Conservation (phyloP, 2,329 filamentous ascomycete species). For the Rhynchosporium graminicola region DNA sequence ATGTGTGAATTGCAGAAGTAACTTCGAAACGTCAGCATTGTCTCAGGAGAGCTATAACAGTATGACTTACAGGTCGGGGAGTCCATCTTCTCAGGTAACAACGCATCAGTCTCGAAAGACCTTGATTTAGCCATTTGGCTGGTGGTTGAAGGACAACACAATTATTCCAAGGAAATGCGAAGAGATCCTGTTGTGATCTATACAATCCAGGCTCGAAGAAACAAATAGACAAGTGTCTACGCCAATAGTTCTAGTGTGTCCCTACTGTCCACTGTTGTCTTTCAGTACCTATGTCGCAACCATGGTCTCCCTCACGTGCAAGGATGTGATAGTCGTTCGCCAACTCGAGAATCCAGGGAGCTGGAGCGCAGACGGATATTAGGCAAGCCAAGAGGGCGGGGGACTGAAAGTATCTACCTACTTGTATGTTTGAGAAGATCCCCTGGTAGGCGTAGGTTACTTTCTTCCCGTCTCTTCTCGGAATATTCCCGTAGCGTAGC, state of each 20-base stretch:
- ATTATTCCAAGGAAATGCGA: background rate
- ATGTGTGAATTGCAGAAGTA: constrained; percentile 29
- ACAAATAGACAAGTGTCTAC: background rate
- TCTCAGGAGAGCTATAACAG: background rate
- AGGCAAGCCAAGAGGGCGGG: constrained; percentile 4
- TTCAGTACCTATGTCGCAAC: constrained; percentile 5
- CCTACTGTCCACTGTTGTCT: background rate
- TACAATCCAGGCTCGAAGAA: background rate
- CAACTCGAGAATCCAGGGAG: no score
- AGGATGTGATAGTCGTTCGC: background rate
- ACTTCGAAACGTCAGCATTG: constrained; percentile 23
- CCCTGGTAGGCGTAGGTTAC: background rate
- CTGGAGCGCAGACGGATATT: background rate
- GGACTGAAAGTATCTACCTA: background rate
- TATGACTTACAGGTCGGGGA: constrained; percentile 11
- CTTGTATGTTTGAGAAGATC: no score
- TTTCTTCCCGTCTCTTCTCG: constrained; percentile 4
- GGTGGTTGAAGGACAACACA: background rate
- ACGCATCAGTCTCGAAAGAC: constrained; percentile 17
- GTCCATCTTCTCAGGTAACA: constrained; percentile 29
- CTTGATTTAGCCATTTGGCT: constrained; percentile 19
- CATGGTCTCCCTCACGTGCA: constrained; percentile 2
- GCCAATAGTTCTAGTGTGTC: background rate
- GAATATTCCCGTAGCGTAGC: background rate
- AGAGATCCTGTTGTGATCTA: background rate